Conservation (phyloP, 495 filamentous ascomycete genomes). For the Hypoxylon fragiforme region DNA sequence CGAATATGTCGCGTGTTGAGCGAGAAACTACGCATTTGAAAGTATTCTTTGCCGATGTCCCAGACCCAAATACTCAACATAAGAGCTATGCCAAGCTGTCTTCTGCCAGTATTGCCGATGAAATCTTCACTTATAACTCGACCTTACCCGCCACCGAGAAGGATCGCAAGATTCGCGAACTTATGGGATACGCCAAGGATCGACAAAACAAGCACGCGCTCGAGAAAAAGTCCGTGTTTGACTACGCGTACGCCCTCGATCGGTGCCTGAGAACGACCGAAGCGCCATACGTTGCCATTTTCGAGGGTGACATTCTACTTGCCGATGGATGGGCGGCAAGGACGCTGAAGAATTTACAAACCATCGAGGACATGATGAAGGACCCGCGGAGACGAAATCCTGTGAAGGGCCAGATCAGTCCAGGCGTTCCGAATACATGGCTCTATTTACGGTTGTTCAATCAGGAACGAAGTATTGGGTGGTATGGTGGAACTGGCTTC, state of each 20-base stretch:
- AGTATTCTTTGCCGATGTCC: slow-evolving; percentile 43
- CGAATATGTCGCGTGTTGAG: slow-evolving; percentile 41
- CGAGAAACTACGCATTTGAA: slow-evolving; percentile 37
- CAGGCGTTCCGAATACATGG: slow-evolving; percentile 42
- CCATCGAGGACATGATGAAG: slow-evolving; percentile 37
- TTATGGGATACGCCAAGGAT: slow-evolving; percentile 32
- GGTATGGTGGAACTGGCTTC: slow-evolving; percentile 43
- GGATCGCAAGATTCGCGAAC: slow-evolving; percentile 23
- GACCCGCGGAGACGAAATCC: slow-evolving; percentile 28
- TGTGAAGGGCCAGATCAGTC: slow-evolving; percentile 16
- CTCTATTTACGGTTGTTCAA: slow-evolving; percentile 56
- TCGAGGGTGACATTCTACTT: slow-evolving; percentile 54
- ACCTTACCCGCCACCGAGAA: slow-evolving; percentile 24
- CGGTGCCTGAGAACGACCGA: slow-evolving; percentile 43
- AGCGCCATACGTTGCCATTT: slow-evolving; percentile 51
- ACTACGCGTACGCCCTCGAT: slow-evolving; percentile 50
- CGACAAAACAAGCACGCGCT: slow-evolving; percentile 30
- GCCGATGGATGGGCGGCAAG: slow-evolving; percentile 52
- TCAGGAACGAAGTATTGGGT: slow-evolving; percentile 48
- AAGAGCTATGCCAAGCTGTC: slow-evolving; percentile 29
- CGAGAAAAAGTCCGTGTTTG: slow-evolving; percentile 43
- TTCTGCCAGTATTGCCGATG: slow-evolving; percentile 28
- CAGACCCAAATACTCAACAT: slow-evolving; percentile 31
- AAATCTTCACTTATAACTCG: slow-evolving; percentile 34
- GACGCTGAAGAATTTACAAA: slow-evolving; percentile 43